phyloP scores from a whole-genome alignment of 2,329 filamentous ascomycete species.

The Apiospora aurea region DNA sequence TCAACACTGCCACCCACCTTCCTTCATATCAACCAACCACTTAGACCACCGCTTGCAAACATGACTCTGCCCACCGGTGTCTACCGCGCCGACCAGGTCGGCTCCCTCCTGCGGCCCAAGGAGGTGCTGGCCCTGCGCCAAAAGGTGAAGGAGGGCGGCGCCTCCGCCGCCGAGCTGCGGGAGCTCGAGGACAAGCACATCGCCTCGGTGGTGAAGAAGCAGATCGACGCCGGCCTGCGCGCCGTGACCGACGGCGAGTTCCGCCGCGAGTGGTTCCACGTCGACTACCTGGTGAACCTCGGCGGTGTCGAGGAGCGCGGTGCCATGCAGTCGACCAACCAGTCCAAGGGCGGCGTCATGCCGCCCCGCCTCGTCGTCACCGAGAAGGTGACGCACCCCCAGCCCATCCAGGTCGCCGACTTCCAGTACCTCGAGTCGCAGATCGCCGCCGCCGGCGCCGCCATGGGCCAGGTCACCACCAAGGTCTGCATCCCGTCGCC shows the following conservation, averaged over 20 bases:
- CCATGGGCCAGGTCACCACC: conserved; percentile 47
- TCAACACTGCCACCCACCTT: background rate
- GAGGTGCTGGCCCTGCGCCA: conserved; percentile 56
- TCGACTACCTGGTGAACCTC: conserved; percentile 63
- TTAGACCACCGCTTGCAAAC: conserved; percentile 5
- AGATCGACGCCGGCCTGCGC: conserved; percentile 56
- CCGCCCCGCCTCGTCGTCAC: conserved; percentile 62
- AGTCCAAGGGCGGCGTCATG: conserved; percentile 56
- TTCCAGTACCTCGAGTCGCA: conserved; percentile 59
- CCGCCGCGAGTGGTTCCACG: conserved; percentile 63
- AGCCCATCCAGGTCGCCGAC: conserved; percentile 63
- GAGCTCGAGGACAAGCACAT: conserved; percentile 59
- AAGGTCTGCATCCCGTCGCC: conserved; percentile 66
- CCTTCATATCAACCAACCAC: background rate
- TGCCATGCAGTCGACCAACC: conserved; percentile 48
- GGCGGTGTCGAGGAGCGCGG: conserved; percentile 60
- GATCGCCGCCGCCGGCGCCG: conserved; percentile 44
- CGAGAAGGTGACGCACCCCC: conserved; percentile 60
- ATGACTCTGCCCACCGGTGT: conserved; percentile 52
- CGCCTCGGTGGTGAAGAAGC: conserved; percentile 53
- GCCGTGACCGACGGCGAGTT: conserved; percentile 64
- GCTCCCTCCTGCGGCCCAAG: conserved; percentile 60
- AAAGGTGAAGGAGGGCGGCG: conserved; percentile 51
- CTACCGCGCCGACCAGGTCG: conserved; percentile 63
- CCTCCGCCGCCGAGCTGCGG: conserved; percentile 53